Base-by-base conservation (phyloP, 306 rosid species). In the Parietaria judaica region DNA sequence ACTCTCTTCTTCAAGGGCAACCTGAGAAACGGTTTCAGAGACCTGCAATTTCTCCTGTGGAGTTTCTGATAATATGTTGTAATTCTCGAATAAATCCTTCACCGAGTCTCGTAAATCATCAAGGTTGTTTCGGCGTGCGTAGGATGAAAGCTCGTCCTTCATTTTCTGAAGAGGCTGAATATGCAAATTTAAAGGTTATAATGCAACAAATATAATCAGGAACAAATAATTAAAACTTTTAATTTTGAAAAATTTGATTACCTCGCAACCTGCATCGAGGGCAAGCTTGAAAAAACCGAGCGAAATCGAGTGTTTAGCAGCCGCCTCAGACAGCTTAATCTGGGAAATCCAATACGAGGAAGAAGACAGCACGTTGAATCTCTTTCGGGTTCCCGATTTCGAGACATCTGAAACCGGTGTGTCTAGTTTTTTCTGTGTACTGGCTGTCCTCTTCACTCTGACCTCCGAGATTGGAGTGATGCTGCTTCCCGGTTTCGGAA, bases 271-370 rank as follows among this genome's bases (percentile, higher is more conserved):
- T 52, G 95, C 90, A 66, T 88, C 94, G 64, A 86, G 70, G 41
- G 98, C 95, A 34, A 92, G 67, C 70, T 82, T 92, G 77, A 92
- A 92, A 64, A 92, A 82, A 17, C 94, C 98, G 51, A 92, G 86
- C 17, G 96, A 88, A 76, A 92, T 61, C 7, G 76, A 75, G 78
- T 92, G 98, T 63, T 84, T 86, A 47, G 72, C 72, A 54, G 82
- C 86, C 57, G 84, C 74, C 80, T 92, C 96, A 66, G 89, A 88
- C 56, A 88, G 82, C 80, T 84, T 92, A 69, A 92, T 92, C 74
- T 92, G 95, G 13, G 79, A 72, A 15, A 82, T 65, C 98, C 98
- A 88, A 80, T 85, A 92, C 1, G 96, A 92, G 52, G 90, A 75
- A 0, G 87, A 86, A 15, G 95, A 78, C 55, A 92, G 69, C 50